These are phyloP conservation scores for Pythium aristosporum DNA, from an alignment of 352 stramenopile species.

Conservation along the genomic window DNA sequence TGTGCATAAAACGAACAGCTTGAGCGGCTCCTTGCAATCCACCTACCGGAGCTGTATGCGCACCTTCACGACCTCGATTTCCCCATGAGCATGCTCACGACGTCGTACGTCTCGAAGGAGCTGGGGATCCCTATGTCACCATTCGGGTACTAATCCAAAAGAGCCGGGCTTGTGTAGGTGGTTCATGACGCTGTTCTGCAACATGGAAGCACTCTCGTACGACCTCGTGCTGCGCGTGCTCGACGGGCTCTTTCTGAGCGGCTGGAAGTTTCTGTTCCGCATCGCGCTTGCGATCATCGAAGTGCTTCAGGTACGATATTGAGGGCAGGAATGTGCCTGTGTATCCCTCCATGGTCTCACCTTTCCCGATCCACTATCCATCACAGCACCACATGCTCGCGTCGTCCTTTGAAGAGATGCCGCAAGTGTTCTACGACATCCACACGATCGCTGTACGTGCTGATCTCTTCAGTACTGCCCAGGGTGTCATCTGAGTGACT, in stretches of 20 bases:
- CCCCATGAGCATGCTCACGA: slow-evolving; percentile 66
- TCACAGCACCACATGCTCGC: slow-evolving; percentile 49
- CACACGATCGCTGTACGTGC: slow-evolving; percentile 51
- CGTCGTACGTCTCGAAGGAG: slow-evolving; percentile 35
- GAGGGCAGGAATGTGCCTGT: neutral
- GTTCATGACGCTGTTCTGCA: slow-evolving; percentile 84
- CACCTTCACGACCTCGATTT: slow-evolving; percentile 66
- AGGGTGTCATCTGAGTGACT: neutral
- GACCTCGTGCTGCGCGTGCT: slow-evolving; percentile 59
- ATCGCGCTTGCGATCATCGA: slow-evolving; percentile 59
- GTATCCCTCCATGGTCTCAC: neutral
- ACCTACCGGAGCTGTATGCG: slow-evolving; percentile 40
- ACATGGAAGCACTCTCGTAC: slow-evolving; percentile 68
- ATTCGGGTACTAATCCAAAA: neutral
- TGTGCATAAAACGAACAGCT: slow-evolving; percentile 33
- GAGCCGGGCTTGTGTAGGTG: slow-evolving; percentile 34
- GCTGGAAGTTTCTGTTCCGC: slow-evolving; percentile 74
- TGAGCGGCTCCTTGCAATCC: slow-evolving; percentile 41
- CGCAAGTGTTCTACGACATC: slow-evolving; percentile 75
- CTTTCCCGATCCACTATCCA: neutral
- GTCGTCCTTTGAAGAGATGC: slow-evolving; percentile 69
- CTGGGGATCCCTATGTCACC: neutral
- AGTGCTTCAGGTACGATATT: slow-evolving; percentile 38
- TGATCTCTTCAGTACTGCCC: neutral
- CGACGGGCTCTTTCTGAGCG: slow-evolving; percentile 64